Base-by-base conservation (phyloP, 371 early-diverging fungal genomes). In the Actinomucor elegans region DNA sequence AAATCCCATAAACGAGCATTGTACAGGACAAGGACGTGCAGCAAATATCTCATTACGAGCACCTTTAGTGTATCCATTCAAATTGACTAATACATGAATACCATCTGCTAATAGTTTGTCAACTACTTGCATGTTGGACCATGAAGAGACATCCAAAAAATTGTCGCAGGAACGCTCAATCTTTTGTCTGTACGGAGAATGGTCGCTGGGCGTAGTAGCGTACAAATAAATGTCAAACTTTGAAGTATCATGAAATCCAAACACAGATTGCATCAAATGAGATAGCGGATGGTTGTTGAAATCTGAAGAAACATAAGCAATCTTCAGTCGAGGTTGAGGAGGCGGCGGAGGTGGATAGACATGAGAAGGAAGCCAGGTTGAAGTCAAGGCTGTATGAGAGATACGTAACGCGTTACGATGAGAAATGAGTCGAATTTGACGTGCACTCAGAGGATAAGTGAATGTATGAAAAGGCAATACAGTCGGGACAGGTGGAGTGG, bases 1-100 rank as follows among this genome's bases (percentile, higher is more conserved):
- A 71, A 92, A 96, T 1, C 96, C 96, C 94, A 96, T 93, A 55
- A 90, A 90, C 0, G 91, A 84, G 34, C 92, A 88, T 55, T 93
- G 94, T 11, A 95, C 87, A 0, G 94, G 94, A 33, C 90, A 84
- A 2, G 94, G 91, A 8, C 95, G 79, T 3, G 94, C 94, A 0
- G 95, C 95, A 83, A 94, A 94, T 10, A 96, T 85, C 67, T 95
- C 94, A 68, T 94, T 94, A 8, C 92, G 82, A 10, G 93, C 94
- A 5, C 94, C 94, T 56, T 94, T 94, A 15, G 95, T 96, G 65
- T 95, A 94, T 3, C 97, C 97, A 64, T 95, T 95, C 51, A 96
- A 68, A 52, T 96, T 94, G 52, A 91, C 80, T 23, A 96, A 71
- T 4, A 96, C 78, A 62, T 96, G 95, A 49, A 94, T 91, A 18